Conservation (phyloP, 2,329 filamentous ascomycete species). For the Mollisia scopiformis region DNA sequence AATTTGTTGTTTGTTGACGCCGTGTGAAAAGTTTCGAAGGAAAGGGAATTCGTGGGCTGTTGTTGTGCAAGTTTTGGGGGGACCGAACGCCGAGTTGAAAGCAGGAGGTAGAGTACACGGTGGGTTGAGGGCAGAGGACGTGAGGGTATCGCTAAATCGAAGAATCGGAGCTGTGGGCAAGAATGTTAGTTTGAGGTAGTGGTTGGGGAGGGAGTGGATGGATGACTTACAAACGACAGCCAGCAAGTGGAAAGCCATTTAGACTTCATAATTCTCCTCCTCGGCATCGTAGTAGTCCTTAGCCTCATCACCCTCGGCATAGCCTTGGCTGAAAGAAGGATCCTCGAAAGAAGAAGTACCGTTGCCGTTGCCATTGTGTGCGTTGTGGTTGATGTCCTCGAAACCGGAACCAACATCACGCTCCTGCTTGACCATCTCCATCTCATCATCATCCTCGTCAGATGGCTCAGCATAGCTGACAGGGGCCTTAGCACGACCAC, state of each 20-base stretch:
- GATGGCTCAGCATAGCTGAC: conserved; percentile 14
- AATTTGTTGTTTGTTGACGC: no score
- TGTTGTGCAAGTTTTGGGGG: background rate
- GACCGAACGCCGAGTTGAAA: background rate
- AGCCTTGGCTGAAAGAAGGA: background rate
- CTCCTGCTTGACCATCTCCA: conserved; percentile 3
- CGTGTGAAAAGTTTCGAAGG: background rate
- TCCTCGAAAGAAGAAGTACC: background rate
- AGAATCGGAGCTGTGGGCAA: background rate
- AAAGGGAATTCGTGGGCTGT: background rate
- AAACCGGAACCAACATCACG: background rate
- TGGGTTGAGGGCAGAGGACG: no score
- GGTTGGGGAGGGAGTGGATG: no score
- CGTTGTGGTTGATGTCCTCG: conserved; percentile 5
- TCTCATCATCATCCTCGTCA: conserved; percentile 10
- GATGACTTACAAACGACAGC: background rate
- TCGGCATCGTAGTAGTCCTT: conserved; percentile 7
- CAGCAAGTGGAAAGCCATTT: background rate
- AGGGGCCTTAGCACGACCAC: background rate
- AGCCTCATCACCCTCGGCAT: background rate
- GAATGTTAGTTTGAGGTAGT: background rate
- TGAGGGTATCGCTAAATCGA: no score
- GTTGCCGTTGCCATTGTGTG: conserved; percentile 2
- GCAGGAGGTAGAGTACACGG: background rate
- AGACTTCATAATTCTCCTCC: conserved; percentile 14